These are phyloP conservation scores for Botrytis elliptica DNA, from an alignment of 2,329 filamentous ascomycete species.

Conservation along the genomic window DNA sequence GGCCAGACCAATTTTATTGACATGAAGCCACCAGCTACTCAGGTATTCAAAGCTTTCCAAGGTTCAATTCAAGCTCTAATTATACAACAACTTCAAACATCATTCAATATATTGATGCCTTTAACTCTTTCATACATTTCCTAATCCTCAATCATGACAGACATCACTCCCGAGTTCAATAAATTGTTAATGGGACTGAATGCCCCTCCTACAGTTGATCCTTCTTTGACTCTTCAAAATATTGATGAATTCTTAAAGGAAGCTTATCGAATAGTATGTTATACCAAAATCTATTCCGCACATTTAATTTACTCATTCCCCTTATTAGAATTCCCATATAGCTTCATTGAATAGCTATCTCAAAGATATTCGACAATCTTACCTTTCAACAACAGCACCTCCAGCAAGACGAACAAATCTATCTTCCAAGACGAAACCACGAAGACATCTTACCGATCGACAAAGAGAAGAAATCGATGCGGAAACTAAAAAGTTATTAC, in stretches of 20 bases:
- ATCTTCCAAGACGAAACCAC: slow-evolving; percentile 35
- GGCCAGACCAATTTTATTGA: neutral
- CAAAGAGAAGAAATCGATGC: slow-evolving; percentile 86
- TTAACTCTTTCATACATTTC: no score
- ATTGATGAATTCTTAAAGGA: slow-evolving; percentile 90
- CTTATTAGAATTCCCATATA: slow-evolving; percentile 75
- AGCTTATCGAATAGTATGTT: slow-evolving; percentile 81
- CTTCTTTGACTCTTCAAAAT: slow-evolving; percentile 44
- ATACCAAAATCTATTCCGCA: slow-evolving; percentile 23
- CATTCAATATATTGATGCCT: neutral
- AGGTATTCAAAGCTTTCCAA: neutral
- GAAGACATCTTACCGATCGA: slow-evolving; percentile 62
- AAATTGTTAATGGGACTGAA: slow-evolving; percentile 61
- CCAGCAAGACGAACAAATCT: slow-evolving; percentile 49
- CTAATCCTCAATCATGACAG: slow-evolving; percentile 44
- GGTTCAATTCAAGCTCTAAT: neutral
- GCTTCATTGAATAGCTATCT: slow-evolving; percentile 76
- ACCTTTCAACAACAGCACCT: slow-evolving; percentile 80
- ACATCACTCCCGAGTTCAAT: slow-evolving; percentile 70
- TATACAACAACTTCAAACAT: neutral
- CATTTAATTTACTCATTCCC: slow-evolving; percentile 29
- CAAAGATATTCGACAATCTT: slow-evolving; percentile 79
- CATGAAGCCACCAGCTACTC: neutral
- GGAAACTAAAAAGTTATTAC: slow-evolving; percentile 80
- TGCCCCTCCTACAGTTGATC: slow-evolving; percentile 47